These are phyloP conservation scores for Phytophthora fragariaefolia DNA, from an alignment of 352 stramenopile species.

Conservation along the genomic window DNA sequence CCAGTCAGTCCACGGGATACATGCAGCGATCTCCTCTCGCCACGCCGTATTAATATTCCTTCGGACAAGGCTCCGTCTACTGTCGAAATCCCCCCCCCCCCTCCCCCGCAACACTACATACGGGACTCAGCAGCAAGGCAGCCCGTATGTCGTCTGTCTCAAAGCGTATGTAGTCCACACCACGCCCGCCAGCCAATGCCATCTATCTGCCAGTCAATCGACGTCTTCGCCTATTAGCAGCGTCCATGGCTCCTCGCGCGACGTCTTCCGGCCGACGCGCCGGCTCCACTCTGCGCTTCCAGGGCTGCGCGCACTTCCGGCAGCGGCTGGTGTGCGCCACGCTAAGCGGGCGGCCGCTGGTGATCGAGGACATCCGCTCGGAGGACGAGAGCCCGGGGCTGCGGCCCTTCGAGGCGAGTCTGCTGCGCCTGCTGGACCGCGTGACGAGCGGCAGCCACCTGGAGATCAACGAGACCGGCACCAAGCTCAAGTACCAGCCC, in stretches of 20 bases:
- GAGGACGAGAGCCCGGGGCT: conserved; percentile 96
- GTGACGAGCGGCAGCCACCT: conserved; percentile 98
- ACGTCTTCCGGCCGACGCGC: conserved; percentile 15
- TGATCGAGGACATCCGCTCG: conserved; percentile 95
- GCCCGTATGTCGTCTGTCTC: too few relatives aligned
- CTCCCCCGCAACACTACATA: too few relatives aligned
- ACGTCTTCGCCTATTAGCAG: too few relatives aligned
- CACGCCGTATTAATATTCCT: too few relatives aligned
- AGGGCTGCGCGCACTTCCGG: conserved; percentile 93
- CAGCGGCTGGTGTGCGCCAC: conserved; percentile 94
- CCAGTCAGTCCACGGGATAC: too few relatives aligned
- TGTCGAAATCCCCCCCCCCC: too few relatives aligned
- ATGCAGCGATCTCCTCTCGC: too few relatives aligned
- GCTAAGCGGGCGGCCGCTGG: conserved; percentile 92
- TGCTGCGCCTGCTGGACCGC: conserved; percentile 96
- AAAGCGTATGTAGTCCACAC: background rate
- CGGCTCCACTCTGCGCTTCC: conserved; percentile 57
- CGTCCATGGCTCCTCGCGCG: conserved; percentile 19
- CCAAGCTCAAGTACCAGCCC: conserved; percentile 96
- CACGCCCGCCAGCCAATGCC: too few relatives aligned
- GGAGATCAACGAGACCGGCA: conserved; percentile 99
- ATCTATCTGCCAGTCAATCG: too few relatives aligned
- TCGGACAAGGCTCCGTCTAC: too few relatives aligned
- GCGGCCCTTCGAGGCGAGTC: conserved; percentile 96
- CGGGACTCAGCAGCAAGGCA: too few relatives aligned